phyloP scores from a whole-genome alignment of 768 basidiomycete species.

The Floccularia luteovirens region DNA sequence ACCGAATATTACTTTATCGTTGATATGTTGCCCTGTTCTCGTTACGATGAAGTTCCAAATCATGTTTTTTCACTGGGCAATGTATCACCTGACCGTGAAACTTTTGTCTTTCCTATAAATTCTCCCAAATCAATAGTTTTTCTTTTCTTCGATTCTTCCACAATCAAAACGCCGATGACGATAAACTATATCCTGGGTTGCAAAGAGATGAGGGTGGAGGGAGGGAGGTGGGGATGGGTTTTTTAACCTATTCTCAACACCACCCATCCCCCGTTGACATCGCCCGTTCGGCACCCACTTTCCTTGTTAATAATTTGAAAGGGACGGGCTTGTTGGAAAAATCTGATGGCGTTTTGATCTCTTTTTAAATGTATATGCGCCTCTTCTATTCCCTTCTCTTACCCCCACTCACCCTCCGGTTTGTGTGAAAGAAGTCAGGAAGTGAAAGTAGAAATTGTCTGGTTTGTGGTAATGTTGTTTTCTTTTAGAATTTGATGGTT shows the following conservation, averaged over 20 bases:
- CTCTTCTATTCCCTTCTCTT: background rate
- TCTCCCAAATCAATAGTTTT: background rate
- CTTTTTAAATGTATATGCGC: background rate
- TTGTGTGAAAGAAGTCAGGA: background rate
- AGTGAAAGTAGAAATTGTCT: background rate
- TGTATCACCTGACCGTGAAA: background rate
- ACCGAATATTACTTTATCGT: no score
- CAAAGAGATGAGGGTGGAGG: slow-evolving; percentile 27
- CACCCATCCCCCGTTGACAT: slow-evolving; percentile 31
- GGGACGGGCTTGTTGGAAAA: slow-evolving; percentile 32
- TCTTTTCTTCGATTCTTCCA: slow-evolving; percentile 30
- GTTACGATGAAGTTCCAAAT: no score
- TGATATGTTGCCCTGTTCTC: no score
- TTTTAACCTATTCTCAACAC: no score
- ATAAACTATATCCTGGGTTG: slow-evolving; percentile 32
- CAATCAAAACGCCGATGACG: slow-evolving; percentile 39
- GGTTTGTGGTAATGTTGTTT: background rate
- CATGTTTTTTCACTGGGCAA: no score
- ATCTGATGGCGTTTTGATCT: slow-evolving; percentile 29
- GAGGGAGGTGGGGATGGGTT: slow-evolving; percentile 8
- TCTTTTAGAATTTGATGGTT: background rate
- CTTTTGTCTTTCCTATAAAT: background rate
- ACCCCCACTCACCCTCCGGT: background rate
- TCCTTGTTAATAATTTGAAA: slow-evolving; percentile 36
- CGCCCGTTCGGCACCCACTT: slow-evolving; percentile 37